phyloP scores from a whole-genome alignment of 2,329 filamentous ascomycete species.

The Fusarium falciforme region DNA sequence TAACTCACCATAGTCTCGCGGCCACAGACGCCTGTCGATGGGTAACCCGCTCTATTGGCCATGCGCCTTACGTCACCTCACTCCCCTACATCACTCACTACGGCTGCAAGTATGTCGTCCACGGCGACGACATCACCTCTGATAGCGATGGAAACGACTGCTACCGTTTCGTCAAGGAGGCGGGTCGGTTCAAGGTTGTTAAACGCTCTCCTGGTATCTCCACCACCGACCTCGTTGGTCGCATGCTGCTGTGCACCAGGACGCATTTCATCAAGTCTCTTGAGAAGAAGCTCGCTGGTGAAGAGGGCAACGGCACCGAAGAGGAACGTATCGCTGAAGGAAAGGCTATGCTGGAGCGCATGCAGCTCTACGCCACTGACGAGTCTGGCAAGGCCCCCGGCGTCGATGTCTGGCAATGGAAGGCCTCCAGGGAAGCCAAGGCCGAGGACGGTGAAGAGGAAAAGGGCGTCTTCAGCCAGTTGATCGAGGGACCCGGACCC shows the following conservation, averaged over 20 bases:
- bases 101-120: conserved; percentile 94
- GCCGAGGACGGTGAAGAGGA: conserved; percentile 63
- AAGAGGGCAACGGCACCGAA: conserved; percentile 76
- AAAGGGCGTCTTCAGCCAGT: conserved; percentile 71
- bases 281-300: conserved; percentile 72
- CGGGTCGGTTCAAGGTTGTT: conserved; percentile 93
- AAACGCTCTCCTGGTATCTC: conserved; percentile 97
- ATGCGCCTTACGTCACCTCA: conserved; percentile 94
- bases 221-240: conserved; percentile 96
- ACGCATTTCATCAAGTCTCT: conserved; percentile 92
- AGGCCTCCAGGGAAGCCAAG: conserved; percentile 63
- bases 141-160: conserved; percentile 95
- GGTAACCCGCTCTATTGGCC: conserved; percentile 84
- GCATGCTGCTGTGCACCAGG: conserved; percentile 96
- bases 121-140: conserved; percentile 97
- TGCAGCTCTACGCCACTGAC: conserved; percentile 89
- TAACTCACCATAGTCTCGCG: conserved; percentile 69
- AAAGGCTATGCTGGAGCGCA: conserved; percentile 78
- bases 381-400: conserved; percentile 82
- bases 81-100: conserved; percentile 95
- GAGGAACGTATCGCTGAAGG: conserved; percentile 75
- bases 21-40: conserved; percentile 96
- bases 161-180: conserved; percentile 97
- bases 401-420: conserved; percentile 88
- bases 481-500: conserved; percentile 79